Percentiles rank a stretch among this genome's conserved stretches.
phyloP scores from a whole-genome alignment of 495 filamentous ascomycete species.

The Hamigera avellanea region DNA sequence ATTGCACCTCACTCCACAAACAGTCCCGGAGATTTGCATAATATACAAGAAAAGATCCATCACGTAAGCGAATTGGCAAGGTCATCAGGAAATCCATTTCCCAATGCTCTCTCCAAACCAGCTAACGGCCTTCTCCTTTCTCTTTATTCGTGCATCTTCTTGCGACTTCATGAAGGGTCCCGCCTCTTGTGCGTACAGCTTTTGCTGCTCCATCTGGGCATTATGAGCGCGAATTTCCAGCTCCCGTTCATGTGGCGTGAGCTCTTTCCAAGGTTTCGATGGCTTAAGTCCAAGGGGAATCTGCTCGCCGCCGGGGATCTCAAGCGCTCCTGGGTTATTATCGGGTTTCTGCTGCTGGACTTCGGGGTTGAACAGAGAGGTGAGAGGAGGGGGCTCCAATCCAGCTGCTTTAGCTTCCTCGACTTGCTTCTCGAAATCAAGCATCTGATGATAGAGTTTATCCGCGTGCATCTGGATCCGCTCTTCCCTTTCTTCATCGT shows the following conservation, averaged over 20 bases:
- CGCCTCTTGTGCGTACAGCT: constrained; percentile 40
- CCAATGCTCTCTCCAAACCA: constrained; percentile 42
- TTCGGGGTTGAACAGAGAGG: constrained; percentile 28
- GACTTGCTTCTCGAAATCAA: constrained; percentile 60
- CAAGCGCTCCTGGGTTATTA: constrained; percentile 9
- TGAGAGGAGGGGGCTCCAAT: constrained; percentile 23
- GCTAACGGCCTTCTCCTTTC: constrained; percentile 46
- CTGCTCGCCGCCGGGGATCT: constrained; percentile 23
- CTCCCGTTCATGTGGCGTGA: constrained; percentile 50
- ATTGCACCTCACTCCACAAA: background rate
- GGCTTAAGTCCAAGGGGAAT: constrained; percentile 30
- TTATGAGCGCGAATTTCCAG: constrained; percentile 54
- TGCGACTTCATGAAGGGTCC: constrained; percentile 44
- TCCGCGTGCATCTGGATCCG: constrained; percentile 94
- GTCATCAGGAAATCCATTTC: constrained; percentile 26
- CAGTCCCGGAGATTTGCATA: background rate
- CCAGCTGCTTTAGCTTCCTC: constrained; percentile 56
- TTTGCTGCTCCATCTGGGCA: constrained; percentile 46
- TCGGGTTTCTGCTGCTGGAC: constrained; percentile 7
- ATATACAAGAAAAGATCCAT: constrained; percentile 2
- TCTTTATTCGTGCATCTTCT: constrained; percentile 41
- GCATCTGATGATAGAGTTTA: constrained; percentile 73
- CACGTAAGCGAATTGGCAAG: constrained; percentile 1
- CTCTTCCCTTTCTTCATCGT: constrained; percentile 63
- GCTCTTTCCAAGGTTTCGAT: constrained; percentile 42